A percentile compares a stretch with the other conserved stretches of the same genome.
Conservation (phyloP, 768 basidiomycete genomes). For the Jaapia argillacea region DNA sequence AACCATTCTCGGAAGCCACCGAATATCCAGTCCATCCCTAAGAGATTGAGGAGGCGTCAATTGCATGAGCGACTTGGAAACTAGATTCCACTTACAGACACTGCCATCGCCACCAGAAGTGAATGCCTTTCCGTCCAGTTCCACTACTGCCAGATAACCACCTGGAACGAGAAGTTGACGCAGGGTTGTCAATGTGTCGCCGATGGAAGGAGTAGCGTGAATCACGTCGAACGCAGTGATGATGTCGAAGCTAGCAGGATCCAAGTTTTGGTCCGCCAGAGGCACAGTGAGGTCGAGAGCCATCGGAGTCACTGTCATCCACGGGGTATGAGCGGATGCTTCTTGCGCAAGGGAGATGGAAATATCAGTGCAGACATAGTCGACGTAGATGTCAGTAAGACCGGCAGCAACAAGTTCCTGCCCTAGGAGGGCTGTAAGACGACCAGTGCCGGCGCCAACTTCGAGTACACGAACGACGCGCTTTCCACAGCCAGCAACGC, state of each 20-base stretch:
- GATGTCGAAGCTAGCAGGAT: constrained; percentile 9
- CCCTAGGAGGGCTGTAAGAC: constrained; percentile 10
- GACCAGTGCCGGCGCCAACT: constrained; percentile 12
- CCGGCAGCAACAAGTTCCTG: constrained; percentile 9
- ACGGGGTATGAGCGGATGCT: constrained; percentile 8
- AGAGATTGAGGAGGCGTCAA: not conserved
- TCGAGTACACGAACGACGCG: constrained; percentile 12
- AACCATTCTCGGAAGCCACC: constrained; percentile 12
- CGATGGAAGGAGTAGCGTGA: constrained; percentile 8
- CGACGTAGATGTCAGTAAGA: constrained; percentile 6
- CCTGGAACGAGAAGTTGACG: constrained; percentile 10
- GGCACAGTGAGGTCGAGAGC: constrained; percentile 9
- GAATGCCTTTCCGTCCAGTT: constrained; percentile 9
- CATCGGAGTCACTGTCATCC: constrained; percentile 8
- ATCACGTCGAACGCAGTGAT: constrained; percentile 10
- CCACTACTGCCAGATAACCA: constrained; percentile 8
- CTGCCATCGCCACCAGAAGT: constrained; percentile 4
- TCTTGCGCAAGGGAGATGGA: constrained; percentile 9
- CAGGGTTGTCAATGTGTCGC: constrained; percentile 4
- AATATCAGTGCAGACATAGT: constrained; percentile 11
- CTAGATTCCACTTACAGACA: constrained; percentile 7
- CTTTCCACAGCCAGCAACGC: constrained; percentile 6
- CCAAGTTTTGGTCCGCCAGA: constrained; percentile 8
- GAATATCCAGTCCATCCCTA: not conserved
- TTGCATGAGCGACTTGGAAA: not conserved